These are phyloP conservation scores for Fusarium illudens DNA, from an alignment of 2,329 filamentous ascomycete genomes.

Conservation along the genomic window DNA sequence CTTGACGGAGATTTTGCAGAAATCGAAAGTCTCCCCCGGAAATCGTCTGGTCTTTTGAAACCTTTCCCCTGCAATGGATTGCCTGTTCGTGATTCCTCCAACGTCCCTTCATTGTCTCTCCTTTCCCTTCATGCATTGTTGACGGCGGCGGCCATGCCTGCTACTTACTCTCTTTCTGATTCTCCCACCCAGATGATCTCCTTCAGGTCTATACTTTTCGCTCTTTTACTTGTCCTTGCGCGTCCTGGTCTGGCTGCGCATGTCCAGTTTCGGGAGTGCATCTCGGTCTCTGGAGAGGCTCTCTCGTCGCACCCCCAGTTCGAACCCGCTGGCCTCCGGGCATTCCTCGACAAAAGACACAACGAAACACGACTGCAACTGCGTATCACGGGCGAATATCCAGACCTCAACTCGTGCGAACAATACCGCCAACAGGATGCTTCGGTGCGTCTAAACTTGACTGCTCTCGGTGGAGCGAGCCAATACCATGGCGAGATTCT, in stretches of 20 bases:
- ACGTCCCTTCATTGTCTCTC: not conserved
- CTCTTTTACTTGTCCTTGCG: conserved; percentile 1
- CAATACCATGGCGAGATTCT: conserved; percentile 23
- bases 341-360: not conserved
- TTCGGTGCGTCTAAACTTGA: conserved; percentile 23
- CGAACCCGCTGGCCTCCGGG: not conserved
- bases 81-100: not conserved
- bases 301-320: conserved; percentile 15
- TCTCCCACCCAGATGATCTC: conserved; percentile 3
- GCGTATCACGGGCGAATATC: not conserved
- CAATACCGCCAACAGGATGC: conserved; percentile 5
- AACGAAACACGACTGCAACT: conserved; percentile 19
- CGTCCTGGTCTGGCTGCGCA: conserved; percentile 17
- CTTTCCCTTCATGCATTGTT: conserved; percentile 6
- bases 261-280: conserved; percentile 28
- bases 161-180: not conserved
- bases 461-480: conserved; percentile 24
- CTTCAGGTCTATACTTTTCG: not conserved
- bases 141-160: not conserved
- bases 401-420: conserved; percentile 5
- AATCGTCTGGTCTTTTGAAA: not conserved
- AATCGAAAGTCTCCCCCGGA: not conserved
- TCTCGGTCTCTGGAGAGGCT: not conserved
- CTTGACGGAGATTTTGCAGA: not conserved
- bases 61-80: not conserved